Evolutionary conservation across 305 asterid genomes (phyloP).

Genomic region (Euphrasia arctica): DNA sequence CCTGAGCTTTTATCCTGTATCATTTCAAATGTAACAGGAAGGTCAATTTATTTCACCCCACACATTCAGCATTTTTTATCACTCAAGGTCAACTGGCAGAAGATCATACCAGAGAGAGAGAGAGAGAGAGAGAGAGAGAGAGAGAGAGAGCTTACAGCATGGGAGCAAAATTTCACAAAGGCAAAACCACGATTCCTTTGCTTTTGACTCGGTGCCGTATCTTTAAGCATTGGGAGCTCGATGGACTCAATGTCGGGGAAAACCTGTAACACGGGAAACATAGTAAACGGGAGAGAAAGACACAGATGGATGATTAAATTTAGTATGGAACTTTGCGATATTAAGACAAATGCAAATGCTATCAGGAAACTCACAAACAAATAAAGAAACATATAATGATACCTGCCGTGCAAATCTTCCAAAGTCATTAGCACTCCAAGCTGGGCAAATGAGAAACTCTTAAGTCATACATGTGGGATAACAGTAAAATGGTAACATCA

Average conservation of each 20-base stretch:
- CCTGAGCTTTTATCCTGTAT: slow-evolving; percentile 85
- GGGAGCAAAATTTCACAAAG: slow-evolving; percentile 80
- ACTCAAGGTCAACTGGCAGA: slow-evolving; percentile 25
- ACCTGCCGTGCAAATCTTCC: slow-evolving; percentile 77
- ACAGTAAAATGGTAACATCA: slow-evolving; percentile 17
- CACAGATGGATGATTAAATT: slow-evolving; percentile 11
- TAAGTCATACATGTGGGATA: slow-evolving; percentile 26
- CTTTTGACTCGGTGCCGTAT: slow-evolving; percentile 51
- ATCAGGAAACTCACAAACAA: slow-evolving; percentile 11
- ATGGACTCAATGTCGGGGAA: slow-evolving; percentile 80
- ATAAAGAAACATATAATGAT: slow-evolving; percentile 7
- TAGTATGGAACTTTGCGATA: slow-evolving; percentile 6
- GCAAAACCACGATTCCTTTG: slow-evolving; percentile 86
- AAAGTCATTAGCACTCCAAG: slow-evolving; percentile 82
- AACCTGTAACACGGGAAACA: slow-evolving; percentile 42
- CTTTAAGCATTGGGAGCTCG: slow-evolving; percentile 60
- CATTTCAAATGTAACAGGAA: slow-evolving; percentile 63
- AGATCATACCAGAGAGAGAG: slow-evolving; percentile 21
- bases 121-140: slow-evolving; percentile 30
- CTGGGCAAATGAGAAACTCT: slow-evolving; percentile 38
- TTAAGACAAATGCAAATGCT: slow-evolving; percentile 15
- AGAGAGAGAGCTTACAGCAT: slow-evolving; percentile 93
- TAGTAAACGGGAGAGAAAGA: slow-evolving; percentile 18
- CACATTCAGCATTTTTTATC: slow-evolving; percentile 18
- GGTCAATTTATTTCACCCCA: slow-evolving; percentile 43